Evolutionary conservation across 176 grass and related monocot genomes (phyloP), one percentile per base, ranked within the genome.

Genomic region (Zoysia japonica): DNA sequence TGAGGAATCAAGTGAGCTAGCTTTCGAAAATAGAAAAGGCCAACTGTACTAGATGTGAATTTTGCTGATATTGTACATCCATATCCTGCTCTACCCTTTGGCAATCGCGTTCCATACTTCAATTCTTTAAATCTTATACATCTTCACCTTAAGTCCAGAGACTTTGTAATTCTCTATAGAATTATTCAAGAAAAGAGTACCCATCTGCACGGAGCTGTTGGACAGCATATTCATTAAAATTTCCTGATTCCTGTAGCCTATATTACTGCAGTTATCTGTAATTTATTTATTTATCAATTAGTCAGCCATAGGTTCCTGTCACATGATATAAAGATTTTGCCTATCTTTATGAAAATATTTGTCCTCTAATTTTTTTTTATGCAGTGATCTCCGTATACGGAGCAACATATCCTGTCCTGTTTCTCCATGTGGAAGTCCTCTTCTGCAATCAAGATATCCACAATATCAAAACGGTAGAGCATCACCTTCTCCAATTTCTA

Each of bases 391-490:
- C 42, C 86, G 68, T 79, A 77, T 92, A 45, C 45, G 88, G 59
- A 95, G 93, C 71, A 91, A 99, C 68, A 95, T 94, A 93, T 99
- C 96, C 61, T 99, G 96, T 73, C 96, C 96, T 15, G 92, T 99
- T 62, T 99, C 96, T 85, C 96, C 92, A 46, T 93, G 89, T 80
- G 87, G 88, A 89, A 99, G 96, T 61, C 96, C 96, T 54, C 83
- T 89, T 52, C 75, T 89, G 53, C 92, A 78, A 71, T 99, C 92
- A 68, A 95, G 92, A 78, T 95, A 92, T 75, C 96, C 96, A 40
- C 92, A 89, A 40, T 76, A 91, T 89, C 74, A 78, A 57, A 91
- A 91, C 56, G 92, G 96, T 68, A 74, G 87, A 85, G 91, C 95
- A 88, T 94, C 92, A 40, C 96, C 90, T n/a, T 95, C 96, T 79